phyloP scores from a whole-genome alignment of 2,329 filamentous ascomycete species.

The Myriosclerotinia curreyana region DNA sequence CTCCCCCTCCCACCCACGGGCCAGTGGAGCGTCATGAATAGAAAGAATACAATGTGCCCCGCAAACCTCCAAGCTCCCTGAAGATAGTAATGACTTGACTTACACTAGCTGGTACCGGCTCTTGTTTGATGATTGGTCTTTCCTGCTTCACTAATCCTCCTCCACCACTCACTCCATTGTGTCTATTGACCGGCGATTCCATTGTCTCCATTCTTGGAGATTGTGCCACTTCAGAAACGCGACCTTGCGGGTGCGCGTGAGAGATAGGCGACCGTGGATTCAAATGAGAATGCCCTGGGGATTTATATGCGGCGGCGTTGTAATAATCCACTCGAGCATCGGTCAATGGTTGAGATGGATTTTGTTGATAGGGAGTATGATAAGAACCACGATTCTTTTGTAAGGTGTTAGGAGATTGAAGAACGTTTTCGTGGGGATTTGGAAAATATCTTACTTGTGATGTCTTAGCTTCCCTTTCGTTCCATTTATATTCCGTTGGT shows the following conservation, averaged over 20 bases:
- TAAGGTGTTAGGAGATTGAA: constrained; percentile 9
- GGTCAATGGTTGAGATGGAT: constrained; percentile 29
- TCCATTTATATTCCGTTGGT: constrained; percentile 39
- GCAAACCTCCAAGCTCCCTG: too few relatives aligned
- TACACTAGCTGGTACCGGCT: constrained; percentile 33
- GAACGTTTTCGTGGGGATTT: constrained; percentile 8
- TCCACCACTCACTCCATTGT: constrained; percentile 40
- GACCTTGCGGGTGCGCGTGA: constrained; percentile 45
- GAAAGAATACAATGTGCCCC: too few relatives aligned
- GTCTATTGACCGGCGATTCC: constrained; percentile 49
- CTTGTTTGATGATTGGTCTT: constrained; percentile 28
- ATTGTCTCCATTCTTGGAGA: constrained; percentile 41
- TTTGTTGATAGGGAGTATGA: constrained; percentile 44
- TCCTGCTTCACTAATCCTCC: constrained; percentile 33
- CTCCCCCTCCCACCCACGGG: too few relatives aligned
- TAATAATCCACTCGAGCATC: constrained; percentile 50
- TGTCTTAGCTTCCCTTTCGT: constrained; percentile 34
- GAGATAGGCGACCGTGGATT: constrained; percentile 51
- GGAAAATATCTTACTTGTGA: constrained; percentile 35
- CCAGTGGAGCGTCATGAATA: too few relatives aligned
- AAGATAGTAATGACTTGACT: constrained; percentile 27
- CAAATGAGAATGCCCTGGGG: constrained; percentile 47
- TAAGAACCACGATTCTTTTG: constrained; percentile 51
- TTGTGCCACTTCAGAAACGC: constrained; percentile 31
- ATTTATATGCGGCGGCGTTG: constrained; percentile 48